Evolutionary conservation across 257 asterid species (phyloP), one percentile per base, ranked within the genome.

Genomic region (Galeopsis tetrahit): DNA sequence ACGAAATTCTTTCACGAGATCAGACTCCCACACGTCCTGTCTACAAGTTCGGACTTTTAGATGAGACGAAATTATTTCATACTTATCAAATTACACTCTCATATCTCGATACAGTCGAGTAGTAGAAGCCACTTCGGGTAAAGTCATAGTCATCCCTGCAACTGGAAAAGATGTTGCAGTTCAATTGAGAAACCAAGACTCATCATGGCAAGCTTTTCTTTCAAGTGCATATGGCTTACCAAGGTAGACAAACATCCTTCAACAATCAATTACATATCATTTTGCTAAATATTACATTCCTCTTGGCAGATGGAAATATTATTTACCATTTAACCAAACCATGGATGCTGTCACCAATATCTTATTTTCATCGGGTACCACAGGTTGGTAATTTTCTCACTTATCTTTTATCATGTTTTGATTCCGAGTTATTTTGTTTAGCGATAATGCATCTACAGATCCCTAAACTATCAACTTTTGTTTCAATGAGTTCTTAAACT

Each of bases 361-460:
- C 83, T 80, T 93, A 36, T 93, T 93, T 83, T 93, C 98, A 60
- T 93, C 98, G 2, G 97, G 98, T 66, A 93, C 98, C 77, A 88
- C 98, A 51, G 97, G 98, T 93, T 11, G 48, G 82, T 49, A 15
- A 55, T 56, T 57, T 46, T 62, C 74, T 74, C 10, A 5, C 71
- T 28, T 56, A 64, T 64, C 40, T n/a, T 49, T 4, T 63, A 33
- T 15, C 6, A 2, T 21, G 55, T 21, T 13, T 42, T 46, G 2
- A 35, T 55, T 53, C 9, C 53, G 42, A 67, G 17, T 17, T 43
- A 38, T 42, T n/a, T n/a, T 0, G 1, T 21, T 21, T 21, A 21
- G 28, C 28, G 28, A 21, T 21, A 21, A 21, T 21, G 28, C 28
- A 21, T 21, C 28, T 21, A 21, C 28, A 21, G 28, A 21, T 21